Percentiles rank a stretch among this genome's conserved stretches.
phyloP scores from a whole-genome alignment of 1,284 basidiomycete genomes.

The Porodaedalea pini region DNA sequence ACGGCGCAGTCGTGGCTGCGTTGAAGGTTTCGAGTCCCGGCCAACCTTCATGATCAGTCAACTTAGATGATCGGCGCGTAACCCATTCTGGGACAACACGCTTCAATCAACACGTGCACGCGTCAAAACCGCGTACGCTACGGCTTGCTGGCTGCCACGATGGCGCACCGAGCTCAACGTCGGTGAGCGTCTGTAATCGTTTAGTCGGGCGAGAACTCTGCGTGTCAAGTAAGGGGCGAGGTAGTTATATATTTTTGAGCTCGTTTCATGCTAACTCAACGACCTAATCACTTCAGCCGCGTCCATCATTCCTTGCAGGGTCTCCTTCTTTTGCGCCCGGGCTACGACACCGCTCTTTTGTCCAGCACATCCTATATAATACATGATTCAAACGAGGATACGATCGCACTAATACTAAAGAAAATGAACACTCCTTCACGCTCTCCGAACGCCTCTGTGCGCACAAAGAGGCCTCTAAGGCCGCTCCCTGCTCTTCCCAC shows the following conservation, averaged over 20 bases:
- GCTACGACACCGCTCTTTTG: constrained; percentile 17
- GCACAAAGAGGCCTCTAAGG: constrained; percentile 11
- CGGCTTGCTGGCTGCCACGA: constrained; percentile 1
- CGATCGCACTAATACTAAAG: constrained; percentile 1
- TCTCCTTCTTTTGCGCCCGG: neutral
- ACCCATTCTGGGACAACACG: neutral
- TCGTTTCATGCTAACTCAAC: neutral
- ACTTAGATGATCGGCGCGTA: neutral
- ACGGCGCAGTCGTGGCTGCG: no score
- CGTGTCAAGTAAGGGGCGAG: neutral
- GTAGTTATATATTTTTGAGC: neutral
- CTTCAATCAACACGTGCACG: neutral
- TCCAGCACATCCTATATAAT: constrained; percentile 15
- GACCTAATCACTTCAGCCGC: neutral
- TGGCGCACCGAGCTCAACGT: constrained; percentile 4
- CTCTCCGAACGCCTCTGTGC: constrained; percentile 10
- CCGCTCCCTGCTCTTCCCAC: constrained; percentile 14
- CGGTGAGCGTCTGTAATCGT: neutral
- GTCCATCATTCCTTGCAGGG: neutral
- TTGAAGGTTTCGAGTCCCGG: no score
- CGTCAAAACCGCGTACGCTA: neutral
- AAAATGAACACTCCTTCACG: constrained; percentile 18
- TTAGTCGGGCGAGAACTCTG: neutral
- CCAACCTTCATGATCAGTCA: no score
- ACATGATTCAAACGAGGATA: constrained; percentile 13